These are phyloP conservation scores for Cynara cardunculus DNA, from an alignment of 129 eudicot species.

Conservation along the genomic window DNA sequence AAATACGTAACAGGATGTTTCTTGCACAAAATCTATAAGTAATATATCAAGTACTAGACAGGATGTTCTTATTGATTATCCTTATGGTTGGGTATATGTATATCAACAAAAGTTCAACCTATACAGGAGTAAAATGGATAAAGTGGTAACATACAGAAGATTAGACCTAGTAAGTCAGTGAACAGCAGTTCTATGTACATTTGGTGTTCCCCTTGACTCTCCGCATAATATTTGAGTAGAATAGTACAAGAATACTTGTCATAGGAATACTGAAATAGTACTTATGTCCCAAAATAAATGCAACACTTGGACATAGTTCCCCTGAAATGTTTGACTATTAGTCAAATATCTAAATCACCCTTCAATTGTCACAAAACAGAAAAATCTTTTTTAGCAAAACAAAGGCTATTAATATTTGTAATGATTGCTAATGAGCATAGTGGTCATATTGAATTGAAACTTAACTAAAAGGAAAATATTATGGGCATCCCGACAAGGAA, in stretches of 20 bases:
- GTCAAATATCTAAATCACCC: not conserved
- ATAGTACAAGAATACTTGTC: not conserved
- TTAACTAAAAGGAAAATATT: not conserved
- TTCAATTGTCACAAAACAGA: not conserved
- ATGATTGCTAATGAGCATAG: not conserved
- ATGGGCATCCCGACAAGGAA: not conserved
- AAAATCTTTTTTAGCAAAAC: not conserved
- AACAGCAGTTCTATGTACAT: not conserved
- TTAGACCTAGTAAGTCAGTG: not conserved
- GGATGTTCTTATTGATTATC: not conserved
- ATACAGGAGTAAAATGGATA: not conserved
- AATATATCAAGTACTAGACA: no score
- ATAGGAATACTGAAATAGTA: not conserved
- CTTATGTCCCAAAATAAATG: not conserved
- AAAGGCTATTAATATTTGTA: not conserved
- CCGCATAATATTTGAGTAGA: not conserved
- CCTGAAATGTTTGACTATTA: not conserved
- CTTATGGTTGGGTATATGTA: not conserved
- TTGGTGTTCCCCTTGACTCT: not conserved
- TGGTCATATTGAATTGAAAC: not conserved
- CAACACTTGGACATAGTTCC: not conserved
- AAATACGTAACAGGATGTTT: no score
- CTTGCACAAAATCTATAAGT: not conserved
- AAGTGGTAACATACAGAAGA: not conserved
- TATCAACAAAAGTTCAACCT: not conserved